phyloP scores from a whole-genome alignment of 2,329 filamentous ascomycete genomes.

The Colletotrichum salicis region DNA sequence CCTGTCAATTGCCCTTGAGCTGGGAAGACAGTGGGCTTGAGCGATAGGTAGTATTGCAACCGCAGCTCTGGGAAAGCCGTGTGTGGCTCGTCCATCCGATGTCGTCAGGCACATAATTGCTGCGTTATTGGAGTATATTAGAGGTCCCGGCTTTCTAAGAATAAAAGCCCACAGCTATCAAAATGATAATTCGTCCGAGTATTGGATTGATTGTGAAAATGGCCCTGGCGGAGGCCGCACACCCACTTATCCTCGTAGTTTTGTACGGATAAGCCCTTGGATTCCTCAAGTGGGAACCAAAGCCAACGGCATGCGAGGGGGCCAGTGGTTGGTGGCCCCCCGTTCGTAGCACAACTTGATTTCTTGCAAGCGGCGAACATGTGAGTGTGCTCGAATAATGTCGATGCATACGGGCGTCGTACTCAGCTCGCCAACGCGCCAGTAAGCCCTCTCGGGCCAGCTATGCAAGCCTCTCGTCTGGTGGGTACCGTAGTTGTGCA shows the following conservation, averaged over 20 bases:
- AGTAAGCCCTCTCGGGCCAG: slow-evolving; percentile 17
- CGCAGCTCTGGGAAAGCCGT: slow-evolving; percentile 24
- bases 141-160: slow-evolving; percentile 25
- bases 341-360: slow-evolving; percentile 12
- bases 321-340: neutral
- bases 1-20: slow-evolving; percentile 22
- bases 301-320: slow-evolving; percentile 27
- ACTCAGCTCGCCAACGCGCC: slow-evolving; percentile 20
- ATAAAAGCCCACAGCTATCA: slow-evolving; percentile 22
- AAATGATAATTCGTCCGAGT: slow-evolving; percentile 20
- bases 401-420: slow-evolving; percentile 30
- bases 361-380: slow-evolving; percentile 33
- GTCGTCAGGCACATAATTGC: slow-evolving; percentile 27
- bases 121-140: neutral
- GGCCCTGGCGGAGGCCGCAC: slow-evolving; percentile 31
- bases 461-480: slow-evolving; percentile 4
- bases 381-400: slow-evolving; percentile 33
- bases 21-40: slow-evolving; percentile 19
- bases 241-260: slow-evolving; percentile 16
- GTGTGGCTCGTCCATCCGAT: slow-evolving; percentile 26
- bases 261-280: slow-evolving; percentile 22
- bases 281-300: slow-evolving; percentile 20
- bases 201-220: slow-evolving; percentile 29
- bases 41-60: neutral
- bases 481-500: slow-evolving; percentile 30